These are phyloP conservation scores for Asterella californica DNA, from an alignment of 225 moss, liverwort and hornwort genomes.

Conservation along the genomic window DNA sequence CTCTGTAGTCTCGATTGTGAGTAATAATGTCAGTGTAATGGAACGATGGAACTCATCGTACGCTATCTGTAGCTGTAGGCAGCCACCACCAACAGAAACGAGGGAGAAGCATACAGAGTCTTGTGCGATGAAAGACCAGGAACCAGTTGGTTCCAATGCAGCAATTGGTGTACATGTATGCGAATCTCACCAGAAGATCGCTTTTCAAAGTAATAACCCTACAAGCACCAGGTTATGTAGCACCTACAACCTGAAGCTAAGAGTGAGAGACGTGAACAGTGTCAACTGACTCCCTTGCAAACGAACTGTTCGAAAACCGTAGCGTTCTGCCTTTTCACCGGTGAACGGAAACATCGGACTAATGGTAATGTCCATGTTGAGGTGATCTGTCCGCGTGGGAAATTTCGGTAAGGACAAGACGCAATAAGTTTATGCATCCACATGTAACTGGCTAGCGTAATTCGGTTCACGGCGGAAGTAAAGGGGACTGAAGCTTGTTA, in stretches of 20 bases:
- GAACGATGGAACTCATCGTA: conserved; percentile 6
- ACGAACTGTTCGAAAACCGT: not conserved
- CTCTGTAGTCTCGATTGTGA: too few relatives aligned
- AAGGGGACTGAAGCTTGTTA: not conserved
- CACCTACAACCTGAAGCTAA: conserved; percentile 1
- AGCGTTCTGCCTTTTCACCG: not conserved
- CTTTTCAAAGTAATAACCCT: not conserved
- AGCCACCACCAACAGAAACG: not conserved
- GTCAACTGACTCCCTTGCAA: not conserved
- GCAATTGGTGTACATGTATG: not conserved
- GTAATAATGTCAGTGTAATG: not conserved
- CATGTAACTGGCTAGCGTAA: too few relatives aligned
- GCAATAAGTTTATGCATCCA: too few relatives aligned
- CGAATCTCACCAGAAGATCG: not conserved
- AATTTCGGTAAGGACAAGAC: not conserved
- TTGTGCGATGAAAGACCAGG: not conserved
- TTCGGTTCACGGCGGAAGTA: not conserved
- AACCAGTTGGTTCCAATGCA: not conserved
- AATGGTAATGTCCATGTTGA: not conserved
- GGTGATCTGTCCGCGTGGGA: not conserved
- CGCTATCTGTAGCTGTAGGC: conserved; percentile 6
- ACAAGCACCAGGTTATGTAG: not conserved
- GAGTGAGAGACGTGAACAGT: not conserved
- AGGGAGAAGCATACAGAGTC: not conserved
- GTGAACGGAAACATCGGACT: not conserved